Conservation (phyloP, 768 basidiomycete genomes). For the Lentinula raphanica region DNA sequence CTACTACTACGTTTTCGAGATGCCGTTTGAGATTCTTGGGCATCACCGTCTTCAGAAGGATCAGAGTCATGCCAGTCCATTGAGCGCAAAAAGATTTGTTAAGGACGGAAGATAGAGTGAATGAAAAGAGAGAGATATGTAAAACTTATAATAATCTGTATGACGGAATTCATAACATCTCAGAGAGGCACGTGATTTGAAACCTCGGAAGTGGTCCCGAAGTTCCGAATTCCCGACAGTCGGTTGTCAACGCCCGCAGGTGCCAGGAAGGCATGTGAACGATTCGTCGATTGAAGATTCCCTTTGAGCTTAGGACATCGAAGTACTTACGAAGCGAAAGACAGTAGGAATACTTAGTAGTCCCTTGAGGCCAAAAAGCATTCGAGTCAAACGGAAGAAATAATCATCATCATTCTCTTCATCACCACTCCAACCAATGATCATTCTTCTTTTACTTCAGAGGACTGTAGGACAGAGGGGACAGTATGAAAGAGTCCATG, state of each 20-base stretch:
- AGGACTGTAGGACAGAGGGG: conserved; percentile 78
- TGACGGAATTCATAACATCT: background rate
- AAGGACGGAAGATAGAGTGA: conserved; percentile 18
- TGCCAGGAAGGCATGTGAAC: no score
- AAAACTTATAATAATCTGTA: background rate
- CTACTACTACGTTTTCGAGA: conserved; percentile 63
- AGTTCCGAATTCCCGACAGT: background rate
- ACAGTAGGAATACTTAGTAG: no score
- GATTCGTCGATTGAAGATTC: no score
- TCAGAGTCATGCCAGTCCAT: conserved; percentile 63
- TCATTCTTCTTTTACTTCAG: conserved; percentile 52
- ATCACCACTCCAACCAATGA: no score
- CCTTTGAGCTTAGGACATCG: no score
- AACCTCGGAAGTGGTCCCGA: background rate
- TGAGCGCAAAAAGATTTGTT: conserved; percentile 6
- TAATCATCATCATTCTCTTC: background rate
- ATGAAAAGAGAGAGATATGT: conserved; percentile 1
- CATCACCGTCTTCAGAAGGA: conserved; percentile 51
- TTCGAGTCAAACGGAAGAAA: background rate
- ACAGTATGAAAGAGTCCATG: conserved; percentile 86
- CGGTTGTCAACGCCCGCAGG: background rate
- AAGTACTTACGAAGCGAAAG: no score
- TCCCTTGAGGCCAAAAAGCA: no score
- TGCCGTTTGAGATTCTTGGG: conserved; percentile 34
- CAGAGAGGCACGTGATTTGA: background rate